Conservation (phyloP, 805 yeast species). For the Wickerhamomyces tratensis region DNA sequence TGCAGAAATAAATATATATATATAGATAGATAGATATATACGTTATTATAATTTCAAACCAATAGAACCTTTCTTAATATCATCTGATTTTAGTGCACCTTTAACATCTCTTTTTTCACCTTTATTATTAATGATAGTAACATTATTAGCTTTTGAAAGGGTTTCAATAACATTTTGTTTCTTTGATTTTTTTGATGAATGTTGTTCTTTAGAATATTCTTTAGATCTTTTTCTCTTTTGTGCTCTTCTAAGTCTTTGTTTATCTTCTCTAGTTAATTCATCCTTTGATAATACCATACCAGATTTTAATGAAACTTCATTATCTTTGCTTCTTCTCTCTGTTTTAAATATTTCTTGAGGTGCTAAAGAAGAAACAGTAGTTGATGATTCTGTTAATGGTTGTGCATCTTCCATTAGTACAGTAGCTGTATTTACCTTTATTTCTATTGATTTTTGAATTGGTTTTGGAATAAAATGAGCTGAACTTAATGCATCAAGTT, state of each 20-base stretch:
- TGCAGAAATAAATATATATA: no score
- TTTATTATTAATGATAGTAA: constrained; percentile 66
- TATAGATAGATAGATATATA: constrained; percentile 4
- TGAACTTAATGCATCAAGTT: constrained; percentile 84
- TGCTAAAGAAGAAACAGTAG: constrained; percentile 63
- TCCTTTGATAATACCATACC: constrained; percentile 76
- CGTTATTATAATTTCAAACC: constrained; percentile 9
- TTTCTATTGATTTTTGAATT: constrained; percentile 65
- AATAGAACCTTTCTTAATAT: constrained; percentile 14
- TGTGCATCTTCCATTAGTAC: constrained; percentile 94
- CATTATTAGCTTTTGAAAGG: constrained; percentile 60
- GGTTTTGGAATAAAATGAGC: constrained; percentile 94
- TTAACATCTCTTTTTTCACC: constrained; percentile 68
- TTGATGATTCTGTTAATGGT: constrained; percentile 63
- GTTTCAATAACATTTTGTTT: constrained; percentile 61
- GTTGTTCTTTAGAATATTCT: constrained; percentile 27
- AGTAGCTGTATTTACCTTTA: constrained; percentile 75
- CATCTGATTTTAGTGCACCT: constrained; percentile 51
- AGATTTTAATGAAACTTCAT: constrained; percentile 62
- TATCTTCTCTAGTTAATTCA: constrained; percentile 77
- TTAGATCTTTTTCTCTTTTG: constrained; percentile 73
- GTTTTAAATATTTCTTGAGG: constrained; percentile 85
- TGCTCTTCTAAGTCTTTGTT: constrained; percentile 79
- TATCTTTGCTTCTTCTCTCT: constrained; percentile 33
- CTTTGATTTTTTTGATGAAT: constrained; percentile 37